These are phyloP conservation scores for Eleusine coracana DNA, from an alignment of 176 grass and related monocot species.

Conservation along the genomic window DNA sequence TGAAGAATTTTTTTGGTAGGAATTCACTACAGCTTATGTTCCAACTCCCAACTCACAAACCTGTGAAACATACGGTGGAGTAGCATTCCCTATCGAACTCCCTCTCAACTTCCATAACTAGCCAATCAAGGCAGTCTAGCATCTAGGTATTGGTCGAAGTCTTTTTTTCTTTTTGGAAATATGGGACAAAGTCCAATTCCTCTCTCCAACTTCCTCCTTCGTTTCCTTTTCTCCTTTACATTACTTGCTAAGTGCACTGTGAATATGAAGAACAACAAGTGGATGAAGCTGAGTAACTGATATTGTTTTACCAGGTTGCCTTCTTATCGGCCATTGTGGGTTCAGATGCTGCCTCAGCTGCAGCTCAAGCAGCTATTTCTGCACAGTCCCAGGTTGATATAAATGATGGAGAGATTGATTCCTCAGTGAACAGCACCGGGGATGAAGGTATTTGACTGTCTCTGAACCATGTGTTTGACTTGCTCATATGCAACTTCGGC, in stretches of 20 bases:
- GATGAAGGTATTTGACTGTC: slow-evolving; percentile 60
- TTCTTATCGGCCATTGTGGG: slow-evolving; percentile 92
- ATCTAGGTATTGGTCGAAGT: too few species aligned
- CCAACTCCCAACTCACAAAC: background rate
- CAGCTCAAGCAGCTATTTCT: slow-evolving; percentile 79
- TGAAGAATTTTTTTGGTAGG: too few species aligned
- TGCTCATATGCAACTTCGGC: slow-evolving; percentile 16
- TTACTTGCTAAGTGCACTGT: background rate
- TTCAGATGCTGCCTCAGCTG: slow-evolving; percentile 63
- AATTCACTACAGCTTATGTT: background rate
- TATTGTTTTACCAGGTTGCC: slow-evolving; percentile 69
- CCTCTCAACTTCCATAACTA: background rate
- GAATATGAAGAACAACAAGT: background rate
- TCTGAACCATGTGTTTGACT: slow-evolving; percentile 9
- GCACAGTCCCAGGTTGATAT: slow-evolving; percentile 60
- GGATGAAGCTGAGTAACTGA: slow-evolving; percentile 26
- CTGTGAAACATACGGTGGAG: too few species aligned
- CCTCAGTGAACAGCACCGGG: slow-evolving; percentile 33
- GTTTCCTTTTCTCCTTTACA: background rate
- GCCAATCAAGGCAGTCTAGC: background rate
- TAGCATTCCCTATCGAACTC: background rate
- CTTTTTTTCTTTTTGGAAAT: too few species aligned
- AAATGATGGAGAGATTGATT: slow-evolving; percentile 43
- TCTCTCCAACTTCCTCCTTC: background rate
- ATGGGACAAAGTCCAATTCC: too few species aligned